Percentiles rank a stretch among this genome's conserved stretches.
phyloP scores from a whole-genome alignment of 345 rosid genomes.

The Melaleuca quinquenervia region DNA sequence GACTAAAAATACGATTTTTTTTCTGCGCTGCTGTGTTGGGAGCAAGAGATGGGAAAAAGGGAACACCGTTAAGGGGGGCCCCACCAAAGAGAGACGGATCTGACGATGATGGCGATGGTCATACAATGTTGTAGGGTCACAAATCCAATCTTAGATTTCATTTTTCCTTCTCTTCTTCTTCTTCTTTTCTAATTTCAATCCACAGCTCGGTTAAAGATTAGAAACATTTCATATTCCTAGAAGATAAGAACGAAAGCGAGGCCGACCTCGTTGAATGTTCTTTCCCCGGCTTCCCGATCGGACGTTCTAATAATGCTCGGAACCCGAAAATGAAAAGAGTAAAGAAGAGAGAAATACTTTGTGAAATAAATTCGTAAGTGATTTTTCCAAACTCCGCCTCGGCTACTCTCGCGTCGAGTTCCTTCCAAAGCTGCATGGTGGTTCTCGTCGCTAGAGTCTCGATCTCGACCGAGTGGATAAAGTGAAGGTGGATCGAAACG shows the following conservation, averaged over 20 bases:
- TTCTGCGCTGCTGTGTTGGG: not conserved
- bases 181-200: not conserved
- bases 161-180: fast-evolving
- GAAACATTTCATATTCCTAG: not conserved
- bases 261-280: not conserved
- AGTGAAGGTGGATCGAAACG: too few relatives aligned
- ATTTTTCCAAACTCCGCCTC: too few relatives aligned
- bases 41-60: not conserved
- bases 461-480: too few relatives aligned
- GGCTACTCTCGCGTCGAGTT: too few relatives aligned
- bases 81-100: not conserved
- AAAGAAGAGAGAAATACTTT: too few relatives aligned
- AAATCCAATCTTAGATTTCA: not conserved
- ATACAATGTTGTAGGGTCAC: not conserved
- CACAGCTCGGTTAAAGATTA: not conserved
- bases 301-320: too few relatives aligned
- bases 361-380: too few relatives aligned
- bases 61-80: not conserved
- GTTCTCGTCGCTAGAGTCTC: too few relatives aligned
- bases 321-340: too few relatives aligned
- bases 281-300: not conserved
- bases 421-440: too few relatives aligned
- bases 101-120: not conserved
- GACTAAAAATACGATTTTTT: not conserved
- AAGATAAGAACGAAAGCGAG: not conserved